Conservation (phyloP, 495 filamentous ascomycete species). For the Cryomyces minteri region DNA sequence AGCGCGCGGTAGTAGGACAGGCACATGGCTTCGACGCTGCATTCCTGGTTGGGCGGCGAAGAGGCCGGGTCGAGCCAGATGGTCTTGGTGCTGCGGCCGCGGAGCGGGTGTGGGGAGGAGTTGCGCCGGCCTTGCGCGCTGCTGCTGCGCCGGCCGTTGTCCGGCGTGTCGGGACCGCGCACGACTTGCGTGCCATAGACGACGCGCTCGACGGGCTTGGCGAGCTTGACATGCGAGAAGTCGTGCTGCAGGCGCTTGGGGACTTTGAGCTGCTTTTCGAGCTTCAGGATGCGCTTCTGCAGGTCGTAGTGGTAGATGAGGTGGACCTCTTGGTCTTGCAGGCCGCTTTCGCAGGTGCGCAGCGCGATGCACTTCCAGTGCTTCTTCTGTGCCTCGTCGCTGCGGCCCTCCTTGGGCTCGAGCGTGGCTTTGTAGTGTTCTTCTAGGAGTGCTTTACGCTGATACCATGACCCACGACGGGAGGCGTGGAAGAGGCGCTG, state of each 20-base stretch:
- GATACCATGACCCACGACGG: conserved; percentile 83
- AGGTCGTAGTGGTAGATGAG: conserved; percentile 86
- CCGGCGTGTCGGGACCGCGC: conserved; percentile 12
- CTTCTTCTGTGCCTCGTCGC: conserved; percentile 50
- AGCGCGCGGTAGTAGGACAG: conserved; percentile 62
- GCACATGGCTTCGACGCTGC: conserved; percentile 83
- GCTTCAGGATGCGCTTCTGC: conserved; percentile 77
- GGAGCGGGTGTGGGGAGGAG: conserved; percentile 11
- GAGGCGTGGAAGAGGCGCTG: conserved; percentile 75
- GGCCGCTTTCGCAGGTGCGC: conserved; percentile 68
- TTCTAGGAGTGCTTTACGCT: conserved; percentile 84
- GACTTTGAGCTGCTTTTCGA: conserved; percentile 72
- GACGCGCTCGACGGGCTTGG: conserved; percentile 52
- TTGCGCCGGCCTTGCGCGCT: background rate
- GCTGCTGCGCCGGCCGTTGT: background rate
- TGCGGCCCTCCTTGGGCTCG: conserved; percentile 29
- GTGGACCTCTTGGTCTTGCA: conserved; percentile 77
- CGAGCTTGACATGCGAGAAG: conserved; percentile 67
- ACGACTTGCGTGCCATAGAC: conserved; percentile 64
- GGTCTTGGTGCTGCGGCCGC: conserved; percentile 46
- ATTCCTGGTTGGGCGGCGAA: conserved; percentile 44
- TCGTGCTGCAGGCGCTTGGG: conserved; percentile 79
- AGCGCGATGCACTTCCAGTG: conserved; percentile 67
- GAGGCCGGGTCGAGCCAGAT: conserved; percentile 52
- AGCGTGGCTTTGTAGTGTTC: conserved; percentile 79